Evolutionary conservation across 169 alveolate genomes (phyloP), one percentile per base, ranked within the genome.

Genomic region (Plasmodium vivax): DNA sequence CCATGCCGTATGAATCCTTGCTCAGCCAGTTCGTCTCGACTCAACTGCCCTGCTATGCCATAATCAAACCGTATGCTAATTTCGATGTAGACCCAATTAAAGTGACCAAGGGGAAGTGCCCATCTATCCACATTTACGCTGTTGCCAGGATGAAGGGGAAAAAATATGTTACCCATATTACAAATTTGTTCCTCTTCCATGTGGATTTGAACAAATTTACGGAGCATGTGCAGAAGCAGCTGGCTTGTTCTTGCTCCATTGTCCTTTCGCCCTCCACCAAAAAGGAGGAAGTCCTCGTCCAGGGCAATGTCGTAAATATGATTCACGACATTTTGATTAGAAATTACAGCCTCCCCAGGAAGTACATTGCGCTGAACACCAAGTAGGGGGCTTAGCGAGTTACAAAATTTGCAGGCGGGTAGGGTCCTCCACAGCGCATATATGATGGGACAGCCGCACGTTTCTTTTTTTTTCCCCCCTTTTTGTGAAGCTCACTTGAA

Each of bases 61-160:
- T 87, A 34, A 51, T 87, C 16, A 87, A 87, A 45, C 84, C 83
- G 10, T 6, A 71, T 77, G 82, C 93, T 27, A 87, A 87, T 54
- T 87, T 87, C 81, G 93, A 87, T 43, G 34, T 77, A 54, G 93
- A 87, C 0, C 87, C 93, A 32, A 54, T 87, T 34, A 87, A 74
- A 54, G 72, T 87, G 5, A 87, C 58, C 19, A 87, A 87, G 68
- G 93, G 93, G 9, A 77, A 75, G n/a, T 87, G 93, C 45, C 93
- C 93, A 4, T 87, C 93, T 5, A 75, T 87, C 54, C 93, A 87
- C 68, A 87, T 87, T 71, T 87, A 87, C 47, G 56, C 93, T 19
- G 87, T 87, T 77, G 93, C 93, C 19, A 75, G 93, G 71, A 87
- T 87, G 93, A 87, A 75, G 56, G 93, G 93, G 23, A 87, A 87